A percentile compares a stretch with the other conserved stretches of the same genome.
Evolutionary conservation across 2,329 filamentous ascomycete species (phyloP).

Genomic region (Arthrobotrys megalospora): DNA sequence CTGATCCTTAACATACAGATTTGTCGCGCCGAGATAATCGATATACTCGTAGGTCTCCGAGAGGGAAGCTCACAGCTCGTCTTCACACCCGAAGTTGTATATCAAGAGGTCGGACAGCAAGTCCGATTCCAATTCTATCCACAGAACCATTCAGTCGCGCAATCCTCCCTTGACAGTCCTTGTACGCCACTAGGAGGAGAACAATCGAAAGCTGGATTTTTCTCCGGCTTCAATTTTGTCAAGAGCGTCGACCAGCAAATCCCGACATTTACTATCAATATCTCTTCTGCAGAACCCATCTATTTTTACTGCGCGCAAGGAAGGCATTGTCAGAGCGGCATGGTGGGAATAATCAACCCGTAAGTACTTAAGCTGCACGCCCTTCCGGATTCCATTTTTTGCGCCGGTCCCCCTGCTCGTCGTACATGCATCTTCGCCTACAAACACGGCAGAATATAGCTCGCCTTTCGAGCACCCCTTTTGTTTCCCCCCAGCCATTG

Average conservation of each 20-base stretch:
- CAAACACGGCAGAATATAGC: constrained; percentile 27
- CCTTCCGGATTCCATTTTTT: constrained; percentile 27
- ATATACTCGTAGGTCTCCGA: constrained; percentile 43
- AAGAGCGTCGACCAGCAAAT: constrained; percentile 41
- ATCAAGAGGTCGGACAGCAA: constrained; percentile 62
- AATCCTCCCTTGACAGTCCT: constrained; percentile 81
- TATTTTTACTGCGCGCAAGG: constrained; percentile 85
- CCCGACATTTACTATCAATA: constrained; percentile 77
- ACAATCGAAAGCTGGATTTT: constrained; percentile 72
- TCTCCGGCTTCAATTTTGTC: constrained; percentile 73
- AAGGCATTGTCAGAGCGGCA: constrained; percentile 81
- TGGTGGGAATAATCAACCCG: constrained; percentile 83
- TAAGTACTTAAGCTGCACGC: constrained; percentile 33
- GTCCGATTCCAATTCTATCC: constrained; percentile 64
- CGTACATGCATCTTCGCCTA: constrained; percentile 22
- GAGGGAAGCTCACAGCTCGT: constrained; percentile 49
- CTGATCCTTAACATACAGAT: constrained; percentile 27
- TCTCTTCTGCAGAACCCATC: constrained; percentile 79
- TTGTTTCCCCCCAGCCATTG: constrained; percentile 3
- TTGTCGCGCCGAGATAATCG: constrained; percentile 45
- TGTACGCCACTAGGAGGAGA: constrained; percentile 74
- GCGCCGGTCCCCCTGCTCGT: background rate
- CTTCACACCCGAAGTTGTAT: constrained; percentile 62
- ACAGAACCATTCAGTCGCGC: constrained; percentile 83
- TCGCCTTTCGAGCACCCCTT: constrained; percentile 17